Evolutionary conservation across 2,329 filamentous ascomycete genomes (phyloP).

Genomic region (Aureobasidium musti): DNA sequence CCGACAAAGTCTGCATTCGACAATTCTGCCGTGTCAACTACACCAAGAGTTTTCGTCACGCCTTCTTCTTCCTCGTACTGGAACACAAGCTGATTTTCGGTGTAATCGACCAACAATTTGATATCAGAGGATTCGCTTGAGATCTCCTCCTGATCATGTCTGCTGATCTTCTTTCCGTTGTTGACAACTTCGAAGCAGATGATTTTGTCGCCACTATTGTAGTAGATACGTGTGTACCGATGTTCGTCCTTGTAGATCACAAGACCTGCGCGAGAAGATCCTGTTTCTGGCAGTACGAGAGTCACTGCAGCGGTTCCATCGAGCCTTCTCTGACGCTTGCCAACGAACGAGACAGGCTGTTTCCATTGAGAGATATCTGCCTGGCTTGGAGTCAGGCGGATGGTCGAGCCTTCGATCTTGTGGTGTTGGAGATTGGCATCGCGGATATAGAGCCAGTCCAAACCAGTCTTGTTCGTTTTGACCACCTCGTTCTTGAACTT

Average conservation of each 20-base stretch:
- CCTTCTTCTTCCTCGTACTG: slow-evolving; percentile 1
- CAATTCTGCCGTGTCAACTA: slow-evolving; percentile 5
- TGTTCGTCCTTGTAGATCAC: slow-evolving; percentile 23
- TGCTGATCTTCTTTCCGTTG: slow-evolving; percentile 3
- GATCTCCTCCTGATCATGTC: background rate
- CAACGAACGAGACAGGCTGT: background rate
- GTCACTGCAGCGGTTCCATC: background rate
- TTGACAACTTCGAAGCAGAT: slow-evolving; percentile 12
- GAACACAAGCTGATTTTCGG: background rate
- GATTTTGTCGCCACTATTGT: background rate
- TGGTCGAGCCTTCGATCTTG: background rate
- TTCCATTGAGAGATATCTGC: slow-evolving; percentile 9
- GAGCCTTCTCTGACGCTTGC: slow-evolving; percentile 14
- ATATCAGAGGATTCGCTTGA: background rate
- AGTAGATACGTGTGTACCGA: background rate
- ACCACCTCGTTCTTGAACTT: background rate
- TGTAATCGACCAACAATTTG: background rate
- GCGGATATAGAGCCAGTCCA: slow-evolving; percentile 26
- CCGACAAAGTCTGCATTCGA: slow-evolving; percentile 24
- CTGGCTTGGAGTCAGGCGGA: background rate
- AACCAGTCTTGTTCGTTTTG: background rate
- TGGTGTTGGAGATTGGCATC: background rate
- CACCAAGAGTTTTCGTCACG: background rate
- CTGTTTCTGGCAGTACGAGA: background rate
- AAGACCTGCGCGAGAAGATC: background rate